A percentile compares a stretch with the other conserved stretches of the same genome.
phyloP scores from a whole-genome alignment of 495 filamentous ascomycete genomes.

The Elasticomyces elasticus region DNA sequence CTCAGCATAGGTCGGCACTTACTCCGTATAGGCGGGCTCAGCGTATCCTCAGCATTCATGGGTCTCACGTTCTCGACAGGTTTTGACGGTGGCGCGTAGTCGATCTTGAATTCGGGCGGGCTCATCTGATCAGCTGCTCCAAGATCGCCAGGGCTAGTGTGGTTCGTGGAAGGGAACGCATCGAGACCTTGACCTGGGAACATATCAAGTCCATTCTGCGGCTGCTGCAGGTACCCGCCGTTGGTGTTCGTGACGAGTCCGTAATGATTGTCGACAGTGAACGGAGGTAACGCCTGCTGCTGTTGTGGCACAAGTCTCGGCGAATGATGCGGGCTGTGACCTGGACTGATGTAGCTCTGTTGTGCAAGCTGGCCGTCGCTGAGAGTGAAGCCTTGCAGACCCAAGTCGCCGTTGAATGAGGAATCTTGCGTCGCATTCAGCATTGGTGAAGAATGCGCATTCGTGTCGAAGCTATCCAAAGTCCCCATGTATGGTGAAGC shows the following conservation, averaged over 20 bases:
- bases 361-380: conserved; percentile 56
- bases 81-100: conserved; percentile 67
- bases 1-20: conserved; percentile 29
- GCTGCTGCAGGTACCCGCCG: conserved; percentile 39
- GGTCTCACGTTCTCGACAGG: conserved; percentile 59
- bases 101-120: conserved; percentile 84
- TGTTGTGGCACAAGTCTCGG: conserved; percentile 65
- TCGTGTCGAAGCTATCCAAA: conserved; percentile 66
- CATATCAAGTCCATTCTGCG: conserved; percentile 39
- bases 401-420: conserved; percentile 66
- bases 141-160: conserved; percentile 46
- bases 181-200: conserved; percentile 46
- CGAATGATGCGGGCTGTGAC: conserved; percentile 75
- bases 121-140: conserved; percentile 66
- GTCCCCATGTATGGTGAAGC: conserved; percentile 73
- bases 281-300: conserved; percentile 35
- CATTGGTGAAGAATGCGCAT: conserved; percentile 72
- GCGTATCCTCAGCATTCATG: conserved; percentile 55
- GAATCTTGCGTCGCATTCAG: conserved; percentile 62
- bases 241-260: conserved; percentile 39
- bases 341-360: conserved; percentile 51
- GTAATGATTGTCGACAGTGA: conserved; percentile 35
- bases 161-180: conserved; percentile 44
- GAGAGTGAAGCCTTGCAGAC: conserved; percentile 71
- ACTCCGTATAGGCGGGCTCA: conserved; percentile 83